phyloP scores from a whole-genome alignment of 2,329 filamentous ascomycete species.

The Talaromyces verruculosus region DNA sequence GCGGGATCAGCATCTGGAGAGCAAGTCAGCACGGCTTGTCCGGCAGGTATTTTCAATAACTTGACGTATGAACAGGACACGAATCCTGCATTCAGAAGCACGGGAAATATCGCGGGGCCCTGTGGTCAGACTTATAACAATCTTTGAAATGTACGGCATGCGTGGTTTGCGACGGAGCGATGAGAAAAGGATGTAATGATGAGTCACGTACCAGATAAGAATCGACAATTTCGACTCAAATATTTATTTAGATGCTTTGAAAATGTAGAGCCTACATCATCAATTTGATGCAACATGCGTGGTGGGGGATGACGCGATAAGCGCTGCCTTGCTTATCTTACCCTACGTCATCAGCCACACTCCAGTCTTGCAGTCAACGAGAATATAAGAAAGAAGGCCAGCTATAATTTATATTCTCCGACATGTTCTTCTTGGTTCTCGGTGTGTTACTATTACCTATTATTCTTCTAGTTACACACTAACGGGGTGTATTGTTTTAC shows the following conservation, averaged over 20 bases:
- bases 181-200: background rate
- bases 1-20: conserved; percentile 10
- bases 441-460: background rate
- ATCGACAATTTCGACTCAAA: background rate
- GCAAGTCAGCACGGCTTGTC: conserved; percentile 9
- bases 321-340: background rate
- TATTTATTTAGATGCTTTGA: background rate
- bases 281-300: no score
- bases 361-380: background rate
- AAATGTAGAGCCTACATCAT: background rate
- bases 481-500: background rate
- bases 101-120: conserved; percentile 18
- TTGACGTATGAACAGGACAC: conserved; percentile 17
- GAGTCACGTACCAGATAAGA: background rate
- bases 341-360: conserved; percentile 4
- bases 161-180: background rate
- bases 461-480: background rate
- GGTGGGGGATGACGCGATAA: background rate
- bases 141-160: background rate
- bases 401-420: background rate
- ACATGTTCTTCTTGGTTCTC: background rate
- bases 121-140: conserved; percentile 18
- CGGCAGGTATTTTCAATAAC: conserved; percentile 9
- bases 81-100: conserved; percentile 16
- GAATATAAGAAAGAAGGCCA: background rate